Conservation (phyloP, 1,284 basidiomycete species). For the Ganoderma meredithae region DNA sequence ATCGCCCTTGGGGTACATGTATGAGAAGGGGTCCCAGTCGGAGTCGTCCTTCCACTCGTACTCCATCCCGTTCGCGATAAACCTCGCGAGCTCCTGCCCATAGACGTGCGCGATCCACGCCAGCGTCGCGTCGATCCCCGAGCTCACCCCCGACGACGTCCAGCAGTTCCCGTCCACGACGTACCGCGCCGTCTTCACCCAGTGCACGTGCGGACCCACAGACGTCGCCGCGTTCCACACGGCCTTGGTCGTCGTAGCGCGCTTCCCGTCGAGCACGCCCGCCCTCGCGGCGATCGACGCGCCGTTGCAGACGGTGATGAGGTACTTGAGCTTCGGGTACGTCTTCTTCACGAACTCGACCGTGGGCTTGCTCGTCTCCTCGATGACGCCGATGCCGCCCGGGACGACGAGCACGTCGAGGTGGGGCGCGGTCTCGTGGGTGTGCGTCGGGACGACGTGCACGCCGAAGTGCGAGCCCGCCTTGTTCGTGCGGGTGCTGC, state of each 20-base stretch:
- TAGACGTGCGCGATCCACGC: conserved; percentile 11
- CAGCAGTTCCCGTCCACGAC: conserved; percentile 49
- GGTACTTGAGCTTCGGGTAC: conserved; percentile 46
- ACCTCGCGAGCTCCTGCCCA: conserved; percentile 7
- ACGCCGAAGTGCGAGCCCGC: conserved; percentile 42
- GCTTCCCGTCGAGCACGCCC: conserved; percentile 50
- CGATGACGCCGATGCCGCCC: conserved; percentile 47
- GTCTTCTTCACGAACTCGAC: conserved; percentile 45
- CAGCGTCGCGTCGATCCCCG: conserved; percentile 35
- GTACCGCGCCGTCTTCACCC: conserved; percentile 48
- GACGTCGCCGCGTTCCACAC: conserved; percentile 32
- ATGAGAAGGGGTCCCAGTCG: conserved; percentile 15
- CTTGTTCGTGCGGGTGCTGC: conserved; percentile 26
- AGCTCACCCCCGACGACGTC: conserved; percentile 48
- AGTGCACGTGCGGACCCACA: conserved; percentile 35
- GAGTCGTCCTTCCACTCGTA: conserved; percentile 15
- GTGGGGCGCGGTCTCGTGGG: conserved; percentile 47
- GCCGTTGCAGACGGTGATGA: conserved; percentile 54
- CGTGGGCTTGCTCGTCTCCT: conserved; percentile 34
- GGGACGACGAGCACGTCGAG: conserved; percentile 55
- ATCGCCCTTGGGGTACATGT: conserved; percentile 1
- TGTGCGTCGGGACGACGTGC: conserved; percentile 51
- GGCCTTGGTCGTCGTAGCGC: conserved; percentile 53
- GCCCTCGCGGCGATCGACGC: conserved; percentile 47
- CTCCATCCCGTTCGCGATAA: conserved; percentile 11